Evolutionary conservation across 805 yeast species (phyloP).

Genomic region (Candida piceae): DNA sequence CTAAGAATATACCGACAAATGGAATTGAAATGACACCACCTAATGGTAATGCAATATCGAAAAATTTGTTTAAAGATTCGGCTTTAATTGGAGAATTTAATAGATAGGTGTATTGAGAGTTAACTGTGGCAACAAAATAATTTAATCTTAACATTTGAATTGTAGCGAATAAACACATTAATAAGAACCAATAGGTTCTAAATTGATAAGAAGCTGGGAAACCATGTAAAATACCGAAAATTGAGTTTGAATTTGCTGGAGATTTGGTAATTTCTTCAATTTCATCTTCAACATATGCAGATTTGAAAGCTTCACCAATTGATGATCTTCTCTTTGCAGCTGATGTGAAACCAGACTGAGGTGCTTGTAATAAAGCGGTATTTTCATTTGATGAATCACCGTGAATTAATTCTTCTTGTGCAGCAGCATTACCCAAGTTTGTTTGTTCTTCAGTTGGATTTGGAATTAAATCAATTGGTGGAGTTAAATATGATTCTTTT

Average conservation of each 20-base stretch:
- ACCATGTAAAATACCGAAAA: slow-evolving; percentile 53
- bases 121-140: slow-evolving; percentile 54
- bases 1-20: slow-evolving; percentile 47
- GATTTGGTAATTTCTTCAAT: slow-evolving; percentile 31
- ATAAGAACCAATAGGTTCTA: slow-evolving; percentile 46
- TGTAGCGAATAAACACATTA: slow-evolving; percentile 47
- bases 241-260: slow-evolving; percentile 33
- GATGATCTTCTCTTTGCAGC: slow-evolving; percentile 41
- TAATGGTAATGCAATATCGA: slow-evolving; percentile 50
- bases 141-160: slow-evolving; percentile 53
- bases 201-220: slow-evolving; percentile 44
- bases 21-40: slow-evolving; percentile 55
- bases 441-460: slow-evolving; percentile 25
- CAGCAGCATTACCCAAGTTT: slow-evolving; percentile 23
- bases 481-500: slow-evolving; percentile 42
- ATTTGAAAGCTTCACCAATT: slow-evolving; percentile 51
- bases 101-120: slow-evolving; percentile 48
- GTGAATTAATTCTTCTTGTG: slow-evolving; percentile 18
- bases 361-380: slow-evolving; percentile 12
- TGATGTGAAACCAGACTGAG: slow-evolving; percentile 3
- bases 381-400: slow-evolving; percentile 11
- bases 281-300: slow-evolving; percentile 48
- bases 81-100: slow-evolving; percentile 36
- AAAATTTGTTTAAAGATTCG: slow-evolving; percentile 38
- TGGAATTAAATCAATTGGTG: slow-evolving; percentile 31